Evolutionary conservation across 2,329 filamentous ascomycete genomes (phyloP).

Genomic region (Westerdykella aurantiaca): DNA sequence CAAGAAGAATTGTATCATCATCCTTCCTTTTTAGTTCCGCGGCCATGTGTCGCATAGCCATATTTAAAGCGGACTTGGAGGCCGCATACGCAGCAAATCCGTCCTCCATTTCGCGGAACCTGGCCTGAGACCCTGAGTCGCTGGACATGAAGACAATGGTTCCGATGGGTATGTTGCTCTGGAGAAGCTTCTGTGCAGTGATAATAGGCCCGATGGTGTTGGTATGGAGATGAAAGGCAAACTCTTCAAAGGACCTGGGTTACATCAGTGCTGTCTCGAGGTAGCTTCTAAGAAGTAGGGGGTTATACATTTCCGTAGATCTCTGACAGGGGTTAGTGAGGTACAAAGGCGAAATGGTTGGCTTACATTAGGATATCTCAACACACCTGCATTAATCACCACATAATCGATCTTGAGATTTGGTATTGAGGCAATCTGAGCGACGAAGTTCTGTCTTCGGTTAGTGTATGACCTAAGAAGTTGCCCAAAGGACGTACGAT

Average conservation of each 20-base stretch:
- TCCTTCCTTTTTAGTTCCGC: conserved; percentile 50
- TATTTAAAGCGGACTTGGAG: conserved; percentile 54
- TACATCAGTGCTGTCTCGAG: conserved; percentile 1
- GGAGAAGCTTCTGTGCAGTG: conserved; percentile 48
- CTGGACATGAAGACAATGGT: conserved; percentile 51
- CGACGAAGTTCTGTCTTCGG: conserved; percentile 39
- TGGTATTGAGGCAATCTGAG: conserved; percentile 36
- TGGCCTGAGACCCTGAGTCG: conserved; percentile 49
- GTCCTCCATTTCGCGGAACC: conserved; percentile 52
- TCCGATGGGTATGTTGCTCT: conserved; percentile 43
- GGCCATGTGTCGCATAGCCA: conserved; percentile 52
- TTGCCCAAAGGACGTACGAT: conserved; percentile 21
- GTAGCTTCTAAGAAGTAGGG: conserved; percentile 10
- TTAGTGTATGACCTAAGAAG: conserved; percentile 6
- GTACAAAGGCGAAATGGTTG: conserved; percentile 5
- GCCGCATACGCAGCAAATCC: conserved; percentile 55
- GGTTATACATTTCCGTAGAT: conserved; percentile 46
- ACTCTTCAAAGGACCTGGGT: conserved; percentile 47
- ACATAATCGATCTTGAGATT: conserved; percentile 48
- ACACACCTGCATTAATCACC: conserved; percentile 53
- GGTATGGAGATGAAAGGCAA: conserved; percentile 51
- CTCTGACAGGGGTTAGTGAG: conserved; percentile 37
- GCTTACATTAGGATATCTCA: conserved; percentile 53
- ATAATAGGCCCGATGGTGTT: conserved; percentile 57
- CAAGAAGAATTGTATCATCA: conserved; percentile 47